Evolutionary conservation across 108 stramenopile species (phyloP), one percentile per base, ranked within the genome.

Genomic region (Pseudonitzschia delicatissima): DNA sequence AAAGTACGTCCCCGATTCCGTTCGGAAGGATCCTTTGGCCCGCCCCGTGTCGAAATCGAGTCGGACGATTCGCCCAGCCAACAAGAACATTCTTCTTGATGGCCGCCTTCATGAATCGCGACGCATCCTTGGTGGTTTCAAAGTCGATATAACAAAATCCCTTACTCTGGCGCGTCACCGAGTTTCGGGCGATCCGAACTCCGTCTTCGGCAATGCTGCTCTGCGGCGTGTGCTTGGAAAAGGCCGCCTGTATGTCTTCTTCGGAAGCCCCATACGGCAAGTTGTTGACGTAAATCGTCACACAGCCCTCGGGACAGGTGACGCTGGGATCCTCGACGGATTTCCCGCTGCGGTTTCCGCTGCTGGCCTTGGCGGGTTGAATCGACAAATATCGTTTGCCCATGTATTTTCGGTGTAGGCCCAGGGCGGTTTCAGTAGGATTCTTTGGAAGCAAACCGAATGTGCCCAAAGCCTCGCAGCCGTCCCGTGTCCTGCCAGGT

Each of bases 401-500:
- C 53, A 98, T 45, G 47, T 90, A 79, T 61, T 81, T 77, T 1
- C 94, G 87, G 68, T 83, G 81, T 15, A 92, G 67, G 9, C 64
- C 66, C 55, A 96, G 59, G 0, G 95, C 94, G 47, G 75, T 75
- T 13, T 68, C 45, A n/a, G 32, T 79, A 73, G 27, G 82, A 67
- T 45, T 72, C 67, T 21, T 27, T 47, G 4, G 81, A 73, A 1
- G 36, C 84, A 68, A 95, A 96, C 4, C 91, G 94, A 7, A 96
- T 88, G 73, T 98, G 97, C 0, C 92, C 97, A 79, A 91, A 98
- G 28, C 97, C 97, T 17, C 95, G 79, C 39, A 96, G 68, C 45
- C 95, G 71, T 4, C 96, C 95, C 4, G 94, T 86, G 82, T 98
- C 97, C 63, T 96, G 96, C 95, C 91, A 93, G 18, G 81, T 80